Evolutionary conservation across 2,329 filamentous ascomycete species (phyloP), one percentile per base, ranked within the genome.

Genomic region (Talaromyces sp.): DNA sequence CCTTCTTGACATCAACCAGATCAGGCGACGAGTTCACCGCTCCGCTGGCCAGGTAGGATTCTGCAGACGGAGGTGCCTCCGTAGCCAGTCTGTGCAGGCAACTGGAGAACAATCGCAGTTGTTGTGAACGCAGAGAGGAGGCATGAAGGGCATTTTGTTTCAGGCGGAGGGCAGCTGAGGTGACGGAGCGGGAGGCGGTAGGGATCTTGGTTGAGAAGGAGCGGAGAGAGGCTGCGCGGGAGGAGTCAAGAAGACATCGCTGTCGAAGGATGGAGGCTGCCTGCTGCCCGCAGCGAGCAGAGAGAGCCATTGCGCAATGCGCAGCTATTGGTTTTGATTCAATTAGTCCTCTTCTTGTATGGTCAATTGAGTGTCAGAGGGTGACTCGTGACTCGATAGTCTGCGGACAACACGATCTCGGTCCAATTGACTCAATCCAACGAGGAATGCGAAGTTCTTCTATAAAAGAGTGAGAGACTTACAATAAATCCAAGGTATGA

Each of bases 1-100:
- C 93, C 82, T 98, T 98, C 83, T 96, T 96, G 67, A 98, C 92
- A 75, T 96, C 86, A 58, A 97, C 89, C 61, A 90, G 81, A 71
- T 93, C 84, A 71, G 85, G 84, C 63, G 89, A 84, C 64, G 84
- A 88, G 77, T 92, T 90, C 74, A 97, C 88, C 64, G 88, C 89
- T 70, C 92, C 93, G 79, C 91, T 96, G 74, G 92, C 87, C 70
- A 97, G 82, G 78, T 96, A 96, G 66, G 93, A 91, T 79, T 93
- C 88, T 60, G 92, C 86, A 73, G 89, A 91, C 62, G 92, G 91
- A 59, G 91, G 88, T 67, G 87, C 81, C 67, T 81, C 77, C 42
- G 74, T 66, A 61, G 72, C 73, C 65, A 79, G 67, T 60, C 74
- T 74, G 65, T 69, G 69, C 37, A 77, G 68, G 9, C 76, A 75